These are phyloP conservation scores for Alternaria angustiovoidea DNA, from an alignment of 2,329 filamentous ascomycete genomes.

Conservation along the genomic window DNA sequence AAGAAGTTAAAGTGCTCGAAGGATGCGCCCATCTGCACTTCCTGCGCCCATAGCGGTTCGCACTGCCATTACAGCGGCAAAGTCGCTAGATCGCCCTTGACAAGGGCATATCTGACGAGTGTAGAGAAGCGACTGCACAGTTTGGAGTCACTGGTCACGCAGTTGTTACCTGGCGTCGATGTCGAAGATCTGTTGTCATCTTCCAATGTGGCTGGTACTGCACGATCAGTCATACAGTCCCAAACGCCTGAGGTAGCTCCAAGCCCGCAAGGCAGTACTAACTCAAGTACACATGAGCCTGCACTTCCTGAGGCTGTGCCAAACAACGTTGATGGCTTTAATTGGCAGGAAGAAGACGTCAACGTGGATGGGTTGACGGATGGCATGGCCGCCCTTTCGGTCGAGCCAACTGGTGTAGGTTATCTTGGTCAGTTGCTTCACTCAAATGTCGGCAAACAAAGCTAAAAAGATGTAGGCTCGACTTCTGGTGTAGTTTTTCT, in stretches of 20 bases:
- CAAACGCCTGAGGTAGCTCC: conserved; percentile 20
- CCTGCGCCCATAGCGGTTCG: conserved; percentile 29
- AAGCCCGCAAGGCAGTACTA: conserved; percentile 23
- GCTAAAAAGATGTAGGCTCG: conserved; percentile 24
- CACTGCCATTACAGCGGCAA: conserved; percentile 38
- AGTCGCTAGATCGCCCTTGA: conserved; percentile 34
- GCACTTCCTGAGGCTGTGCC: conserved; percentile 37
- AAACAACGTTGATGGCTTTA: conserved; percentile 35
- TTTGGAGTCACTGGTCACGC: conserved; percentile 28
- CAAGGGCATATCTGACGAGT: conserved; percentile 33
- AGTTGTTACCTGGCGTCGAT: conserved; percentile 31
- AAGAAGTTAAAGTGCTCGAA: conserved; percentile 42
- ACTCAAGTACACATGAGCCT: conserved; percentile 22
- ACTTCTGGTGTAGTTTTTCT: conserved; percentile 38
- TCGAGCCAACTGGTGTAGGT: conserved; percentile 38
- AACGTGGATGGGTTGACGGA: conserved; percentile 33
- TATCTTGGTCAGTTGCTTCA: conserved; percentile 26
- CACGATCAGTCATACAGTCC: conserved; percentile 9
- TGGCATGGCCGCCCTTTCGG: conserved; percentile 39
- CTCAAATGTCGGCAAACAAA: neutral
- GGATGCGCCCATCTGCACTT: conserved; percentile 30
- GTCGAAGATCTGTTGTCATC: conserved; percentile 31
- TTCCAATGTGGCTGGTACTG: conserved; percentile 19
- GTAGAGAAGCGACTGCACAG: conserved; percentile 33
- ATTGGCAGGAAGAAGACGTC: conserved; percentile 33